Conservation (phyloP, 2,329 filamentous ascomycete genomes). For the Pseudopithomyces maydicus region DNA sequence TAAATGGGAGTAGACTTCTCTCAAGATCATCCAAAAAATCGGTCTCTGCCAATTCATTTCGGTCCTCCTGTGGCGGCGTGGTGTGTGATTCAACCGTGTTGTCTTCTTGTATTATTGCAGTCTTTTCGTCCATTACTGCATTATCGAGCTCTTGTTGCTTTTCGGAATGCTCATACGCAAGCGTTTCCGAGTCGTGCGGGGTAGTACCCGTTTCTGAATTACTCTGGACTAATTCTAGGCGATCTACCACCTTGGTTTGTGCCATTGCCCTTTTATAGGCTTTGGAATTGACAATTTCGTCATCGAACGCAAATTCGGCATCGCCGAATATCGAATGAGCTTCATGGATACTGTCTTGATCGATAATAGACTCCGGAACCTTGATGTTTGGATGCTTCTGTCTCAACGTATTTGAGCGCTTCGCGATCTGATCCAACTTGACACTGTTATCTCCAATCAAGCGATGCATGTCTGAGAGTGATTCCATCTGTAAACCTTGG, state of each 20-base stretch:
- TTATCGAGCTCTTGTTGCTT: background rate
- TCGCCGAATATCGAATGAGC: constrained; percentile 24
- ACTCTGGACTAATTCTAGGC: background rate
- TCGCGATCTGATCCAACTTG: constrained; percentile 32
- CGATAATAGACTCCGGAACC: constrained; percentile 35
- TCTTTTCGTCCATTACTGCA: background rate
- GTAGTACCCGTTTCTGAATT: constrained; percentile 10
- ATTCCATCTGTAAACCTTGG: constrained; percentile 43
- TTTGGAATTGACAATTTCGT: constrained; percentile 37
- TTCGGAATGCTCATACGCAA: background rate
- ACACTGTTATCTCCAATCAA: constrained; percentile 35
- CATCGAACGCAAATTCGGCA: constrained; percentile 38
- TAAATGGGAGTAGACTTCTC: constrained; percentile 17
- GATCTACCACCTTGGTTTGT: background rate
- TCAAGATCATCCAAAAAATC: constrained; percentile 20
- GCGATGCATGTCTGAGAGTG: constrained; percentile 37
- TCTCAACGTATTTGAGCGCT: constrained; percentile 30
- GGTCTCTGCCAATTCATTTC: background rate
- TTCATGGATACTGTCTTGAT: constrained; percentile 15
- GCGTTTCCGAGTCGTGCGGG: constrained; percentile 14
- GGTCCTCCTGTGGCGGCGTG: background rate
- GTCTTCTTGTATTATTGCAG: background rate
- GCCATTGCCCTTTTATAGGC: constrained; percentile 39
- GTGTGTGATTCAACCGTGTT: constrained; percentile 3
- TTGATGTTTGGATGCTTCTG: constrained; percentile 33